A percentile compares a stretch with the other conserved stretches of the same genome.
Conservation (phyloP, 106 monocot genomes). For the Dioscorea alata region DNA sequence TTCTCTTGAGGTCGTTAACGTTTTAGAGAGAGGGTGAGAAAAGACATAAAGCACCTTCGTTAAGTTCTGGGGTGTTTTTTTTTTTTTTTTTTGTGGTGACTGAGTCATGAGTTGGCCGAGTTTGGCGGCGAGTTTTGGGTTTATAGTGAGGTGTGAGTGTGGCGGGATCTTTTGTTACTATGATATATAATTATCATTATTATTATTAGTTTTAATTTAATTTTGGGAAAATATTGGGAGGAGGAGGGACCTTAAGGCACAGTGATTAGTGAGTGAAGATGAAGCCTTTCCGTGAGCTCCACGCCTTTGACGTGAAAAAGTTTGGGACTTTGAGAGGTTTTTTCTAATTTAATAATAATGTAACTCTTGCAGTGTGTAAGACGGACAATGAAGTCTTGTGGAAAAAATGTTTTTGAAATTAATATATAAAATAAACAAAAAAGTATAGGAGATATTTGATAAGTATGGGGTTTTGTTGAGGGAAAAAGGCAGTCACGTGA, state of each 20-base stretch:
- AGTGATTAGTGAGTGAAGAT: background rate
- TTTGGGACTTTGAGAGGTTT: background rate
- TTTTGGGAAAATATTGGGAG: background rate
- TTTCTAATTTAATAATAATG: background rate
- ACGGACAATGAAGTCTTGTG: background rate
- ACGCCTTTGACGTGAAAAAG: conserved; percentile 15
- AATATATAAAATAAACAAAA: background rate
- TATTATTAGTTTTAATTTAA: background rate
- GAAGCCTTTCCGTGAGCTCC: background rate
- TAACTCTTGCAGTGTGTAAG: background rate
- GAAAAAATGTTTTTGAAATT: background rate
- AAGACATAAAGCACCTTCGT: background rate
- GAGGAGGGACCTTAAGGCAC: background rate
- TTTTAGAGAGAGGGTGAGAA: background rate
- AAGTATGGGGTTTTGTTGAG: background rate
- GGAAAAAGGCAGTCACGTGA: background rate
- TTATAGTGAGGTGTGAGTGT: background rate
- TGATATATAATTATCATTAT: background rate
- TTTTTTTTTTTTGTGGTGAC: background rate
- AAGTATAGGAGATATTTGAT: background rate
- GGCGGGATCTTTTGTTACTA: background rate
- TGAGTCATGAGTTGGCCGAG: background rate
- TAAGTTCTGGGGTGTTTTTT: background rate
- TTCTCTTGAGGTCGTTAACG: conserved; percentile 2
- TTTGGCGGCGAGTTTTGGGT: conserved; percentile 1